Percentiles rank a stretch among this genome's conserved stretches.
Conservation (phyloP, 371 early-diverging fungal species). For the Batkoa obscura region DNA sequence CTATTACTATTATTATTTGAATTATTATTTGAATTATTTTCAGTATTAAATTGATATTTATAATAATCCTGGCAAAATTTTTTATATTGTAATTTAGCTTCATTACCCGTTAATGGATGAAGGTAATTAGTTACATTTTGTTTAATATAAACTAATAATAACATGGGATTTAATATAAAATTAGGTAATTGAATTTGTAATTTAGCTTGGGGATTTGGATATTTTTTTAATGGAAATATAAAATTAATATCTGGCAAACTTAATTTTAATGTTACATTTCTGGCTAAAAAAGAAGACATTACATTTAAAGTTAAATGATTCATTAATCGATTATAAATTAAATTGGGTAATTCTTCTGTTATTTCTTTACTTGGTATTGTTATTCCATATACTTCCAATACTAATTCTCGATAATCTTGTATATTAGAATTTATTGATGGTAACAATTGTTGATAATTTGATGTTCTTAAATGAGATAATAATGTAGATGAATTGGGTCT, state of each 20-base stretch:
- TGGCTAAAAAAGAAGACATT: slow-evolving; percentile 43
- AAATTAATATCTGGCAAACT: slow-evolving; percentile 48
- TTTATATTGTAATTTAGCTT: slow-evolving; percentile 23
- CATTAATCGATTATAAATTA: slow-evolving; percentile 39
- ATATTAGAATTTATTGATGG: background rate
- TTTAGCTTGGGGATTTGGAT: slow-evolving; percentile 15
- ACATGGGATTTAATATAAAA: slow-evolving; percentile 26
- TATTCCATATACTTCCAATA: slow-evolving; percentile 54
- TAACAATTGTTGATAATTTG: too few relatives aligned
- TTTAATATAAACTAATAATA: slow-evolving; percentile 39
- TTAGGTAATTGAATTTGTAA: slow-evolving; percentile 23
- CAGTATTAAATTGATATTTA: background rate
- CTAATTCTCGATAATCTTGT: slow-evolving; percentile 31
- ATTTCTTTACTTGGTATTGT: slow-evolving; percentile 38
- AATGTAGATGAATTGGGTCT: slow-evolving; percentile 11
- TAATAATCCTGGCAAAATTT: slow-evolving; percentile 16
- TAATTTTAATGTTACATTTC: slow-evolving; percentile 44
- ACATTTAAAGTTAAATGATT: slow-evolving; percentile 37
- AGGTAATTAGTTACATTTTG: slow-evolving; percentile 35
- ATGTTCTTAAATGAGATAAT: background rate
- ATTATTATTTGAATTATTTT: too few relatives aligned
- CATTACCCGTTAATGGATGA: slow-evolving; percentile 25
- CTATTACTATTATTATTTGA: too few relatives aligned
- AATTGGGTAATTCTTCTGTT: slow-evolving; percentile 37
- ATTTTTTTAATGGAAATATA: slow-evolving; percentile 32